phyloP scores from a whole-genome alignment of 306 rosid species.

The Cicer bijugum region DNA sequence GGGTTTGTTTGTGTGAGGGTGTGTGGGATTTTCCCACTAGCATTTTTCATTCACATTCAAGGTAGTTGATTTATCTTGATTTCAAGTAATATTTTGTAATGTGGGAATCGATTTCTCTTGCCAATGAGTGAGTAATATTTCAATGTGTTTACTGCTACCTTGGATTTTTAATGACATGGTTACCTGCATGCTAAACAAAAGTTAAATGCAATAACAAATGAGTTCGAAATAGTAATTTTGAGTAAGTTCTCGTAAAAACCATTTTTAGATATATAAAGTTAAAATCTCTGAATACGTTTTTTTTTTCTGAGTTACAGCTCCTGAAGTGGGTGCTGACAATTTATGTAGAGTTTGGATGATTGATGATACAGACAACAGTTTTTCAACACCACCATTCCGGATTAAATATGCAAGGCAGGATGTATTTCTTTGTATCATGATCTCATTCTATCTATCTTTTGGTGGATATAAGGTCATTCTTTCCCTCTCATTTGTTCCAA shows the following conservation, averaged over 20 bases:
- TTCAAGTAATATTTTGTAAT: constrained; percentile 1
- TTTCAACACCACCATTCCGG: constrained; percentile 81
- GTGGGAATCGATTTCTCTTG: too few species aligned
- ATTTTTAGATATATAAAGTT: neutral
- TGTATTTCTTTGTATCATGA: constrained; percentile 79
- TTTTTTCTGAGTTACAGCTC: constrained; percentile 74
- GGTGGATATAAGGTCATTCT: constrained; percentile 64
- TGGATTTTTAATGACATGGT: too few species aligned
- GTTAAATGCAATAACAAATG: too few species aligned
- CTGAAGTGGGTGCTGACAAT: constrained; percentile 79
- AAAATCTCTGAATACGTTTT: constrained; percentile 44
- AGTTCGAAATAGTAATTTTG: too few species aligned
- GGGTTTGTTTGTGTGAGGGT: neutral
- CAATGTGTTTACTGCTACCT: too few species aligned
- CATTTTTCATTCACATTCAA: too few species aligned
- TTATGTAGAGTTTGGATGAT: constrained; percentile 86
- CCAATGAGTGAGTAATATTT: too few species aligned
- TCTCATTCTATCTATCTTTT: constrained; percentile 79
- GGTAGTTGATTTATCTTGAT: neutral
- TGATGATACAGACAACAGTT: constrained; percentile 90
- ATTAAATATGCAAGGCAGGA: constrained; percentile 91
- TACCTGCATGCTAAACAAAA: too few species aligned
- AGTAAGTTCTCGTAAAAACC: too few species aligned
- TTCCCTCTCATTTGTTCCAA: neutral
- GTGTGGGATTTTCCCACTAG: too few species aligned